Evolutionary conservation across 345 rosid species (phyloP).

Genomic region (Populus nigra): DNA sequence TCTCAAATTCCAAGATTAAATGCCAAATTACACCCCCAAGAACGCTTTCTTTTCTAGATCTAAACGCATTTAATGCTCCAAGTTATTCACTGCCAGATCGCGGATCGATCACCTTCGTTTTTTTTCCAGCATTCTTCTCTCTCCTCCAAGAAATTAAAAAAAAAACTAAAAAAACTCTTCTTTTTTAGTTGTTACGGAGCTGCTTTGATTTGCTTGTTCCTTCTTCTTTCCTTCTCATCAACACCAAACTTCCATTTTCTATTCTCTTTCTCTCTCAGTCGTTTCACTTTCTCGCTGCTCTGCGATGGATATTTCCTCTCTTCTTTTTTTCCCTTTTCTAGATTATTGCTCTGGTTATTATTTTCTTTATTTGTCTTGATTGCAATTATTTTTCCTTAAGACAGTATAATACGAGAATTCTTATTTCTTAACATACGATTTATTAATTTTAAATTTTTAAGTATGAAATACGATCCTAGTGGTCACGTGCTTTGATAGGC

Average conservation of each 20-base stretch:
- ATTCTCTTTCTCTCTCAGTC: not conserved
- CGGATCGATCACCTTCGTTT: not conserved
- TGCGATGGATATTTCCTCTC: slow-evolving; percentile 10
- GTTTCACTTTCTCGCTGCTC: slow-evolving; percentile 13
- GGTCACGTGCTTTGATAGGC: not conserved
- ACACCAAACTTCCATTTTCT: slow-evolving; percentile 30
- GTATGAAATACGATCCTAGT: not conserved
- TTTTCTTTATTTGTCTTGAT: not conserved
- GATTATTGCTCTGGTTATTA: not conserved
- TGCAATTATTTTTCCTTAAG: not conserved
- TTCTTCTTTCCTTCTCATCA: slow-evolving; percentile 32
- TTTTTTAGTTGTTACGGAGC: slow-evolving; percentile 7
- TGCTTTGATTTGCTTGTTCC: slow-evolving; percentile 37
- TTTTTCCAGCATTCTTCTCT: slow-evolving; percentile 16
- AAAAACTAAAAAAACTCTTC: not conserved
- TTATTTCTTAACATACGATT: not conserved
- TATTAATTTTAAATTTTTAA: not conserved
- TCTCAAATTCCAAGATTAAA: slow-evolving; percentile 25
- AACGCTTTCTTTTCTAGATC: slow-evolving; percentile 43
- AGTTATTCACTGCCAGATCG: not conserved
- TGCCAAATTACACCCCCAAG: slow-evolving; percentile 22
- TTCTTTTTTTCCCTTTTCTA: slow-evolving; percentile 4
- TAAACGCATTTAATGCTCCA: slow-evolving; percentile 32
- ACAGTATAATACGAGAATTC: not conserved
- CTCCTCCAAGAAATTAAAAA: slow-evolving; percentile 27